phyloP scores from a whole-genome alignment of 768 basidiomycete species.

The Lactarius psammicola region DNA sequence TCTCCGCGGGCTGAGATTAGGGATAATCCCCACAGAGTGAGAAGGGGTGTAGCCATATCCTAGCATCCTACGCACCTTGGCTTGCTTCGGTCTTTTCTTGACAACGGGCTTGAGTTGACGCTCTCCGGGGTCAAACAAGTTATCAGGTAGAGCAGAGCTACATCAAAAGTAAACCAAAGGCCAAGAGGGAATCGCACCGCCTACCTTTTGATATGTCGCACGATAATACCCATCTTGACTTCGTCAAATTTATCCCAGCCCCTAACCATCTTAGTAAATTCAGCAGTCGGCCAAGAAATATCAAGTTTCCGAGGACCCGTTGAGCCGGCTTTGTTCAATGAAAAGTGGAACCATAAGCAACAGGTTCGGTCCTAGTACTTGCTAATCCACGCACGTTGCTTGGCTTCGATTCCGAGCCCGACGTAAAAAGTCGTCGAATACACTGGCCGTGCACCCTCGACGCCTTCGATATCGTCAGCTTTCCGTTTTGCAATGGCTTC shows the following conservation, averaged over 20 bases:
- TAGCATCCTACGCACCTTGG: slow-evolving; percentile 45
- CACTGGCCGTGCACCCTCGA: slow-evolving; percentile 74
- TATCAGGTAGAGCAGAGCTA: slow-evolving; percentile 75
- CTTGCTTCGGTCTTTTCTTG: slow-evolving; percentile 70
- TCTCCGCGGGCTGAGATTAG: slow-evolving; percentile 21
- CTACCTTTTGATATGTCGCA: slow-evolving; percentile 90
- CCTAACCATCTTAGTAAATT: slow-evolving; percentile 92
- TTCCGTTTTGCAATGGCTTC: slow-evolving; percentile 69
- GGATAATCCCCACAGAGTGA: neutral
- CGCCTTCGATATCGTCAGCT: slow-evolving; percentile 73
- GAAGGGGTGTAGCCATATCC: neutral
- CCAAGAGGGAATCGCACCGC: neutral
- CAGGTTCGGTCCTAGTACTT: slow-evolving; percentile 18
- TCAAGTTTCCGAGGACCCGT: slow-evolving; percentile 82
- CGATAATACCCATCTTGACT: slow-evolving; percentile 87
- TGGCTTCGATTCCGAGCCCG: slow-evolving; percentile 88
- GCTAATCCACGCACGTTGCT: slow-evolving; percentile 62
- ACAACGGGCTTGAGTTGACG: slow-evolving; percentile 61
- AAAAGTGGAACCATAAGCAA: slow-evolving; percentile 20
- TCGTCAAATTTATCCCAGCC: slow-evolving; percentile 95
- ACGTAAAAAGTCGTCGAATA: slow-evolving; percentile 98
- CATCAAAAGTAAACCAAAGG: slow-evolving; percentile 17
- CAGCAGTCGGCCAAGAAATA: slow-evolving; percentile 94
- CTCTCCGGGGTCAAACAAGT: slow-evolving; percentile 79
- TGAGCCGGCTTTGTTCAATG: slow-evolving; percentile 56